These are phyloP conservation scores for Themeda triandra DNA, from an alignment of 176 grass and related monocot genomes.

Conservation along the genomic window DNA sequence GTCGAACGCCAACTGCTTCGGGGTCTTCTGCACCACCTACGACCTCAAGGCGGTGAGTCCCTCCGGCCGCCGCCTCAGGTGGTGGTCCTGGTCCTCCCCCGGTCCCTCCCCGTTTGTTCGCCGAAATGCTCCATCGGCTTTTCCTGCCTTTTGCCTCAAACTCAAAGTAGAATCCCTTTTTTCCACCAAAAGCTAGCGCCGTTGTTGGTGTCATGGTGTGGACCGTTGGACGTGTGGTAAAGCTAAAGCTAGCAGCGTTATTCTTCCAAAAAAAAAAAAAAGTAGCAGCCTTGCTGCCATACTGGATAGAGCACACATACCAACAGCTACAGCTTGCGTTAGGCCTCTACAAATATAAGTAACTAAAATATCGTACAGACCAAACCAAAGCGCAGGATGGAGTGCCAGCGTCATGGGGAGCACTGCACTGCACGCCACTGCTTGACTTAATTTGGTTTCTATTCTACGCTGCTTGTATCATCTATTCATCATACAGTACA, in stretches of 20 bases:
- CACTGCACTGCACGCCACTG: neutral
- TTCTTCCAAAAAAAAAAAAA: too few species aligned
- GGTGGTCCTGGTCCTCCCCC: neutral
- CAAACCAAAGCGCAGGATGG: neutral
- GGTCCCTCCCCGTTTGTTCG: slow-evolving; percentile 23
- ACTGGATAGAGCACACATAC: neutral
- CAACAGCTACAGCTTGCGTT: neutral
- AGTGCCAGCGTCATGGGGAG: neutral
- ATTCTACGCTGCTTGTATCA: neutral
- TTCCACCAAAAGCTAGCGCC: neutral
- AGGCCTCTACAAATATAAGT: too few species aligned
- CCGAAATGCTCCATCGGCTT: slow-evolving; percentile 5
- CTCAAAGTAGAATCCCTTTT: neutral
- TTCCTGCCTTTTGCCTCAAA: neutral
- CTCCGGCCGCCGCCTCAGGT: neutral
- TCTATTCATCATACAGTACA: neutral
- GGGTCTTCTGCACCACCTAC: slow-evolving; percentile 92
- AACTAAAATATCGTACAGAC: neutral
- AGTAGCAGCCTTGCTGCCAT: neutral
- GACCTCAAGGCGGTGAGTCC: slow-evolving; percentile 69
- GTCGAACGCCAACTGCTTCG: slow-evolving; percentile 59
- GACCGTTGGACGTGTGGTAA: too few species aligned
- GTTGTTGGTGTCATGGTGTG: too few species aligned
- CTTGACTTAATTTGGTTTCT: neutral
- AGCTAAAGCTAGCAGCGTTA: too few species aligned